A percentile compares a stretch with the other conserved stretches of the same genome.
phyloP scores from a whole-genome alignment of 106 monocot genomes.

The Dendrobium huoshanense region DNA sequence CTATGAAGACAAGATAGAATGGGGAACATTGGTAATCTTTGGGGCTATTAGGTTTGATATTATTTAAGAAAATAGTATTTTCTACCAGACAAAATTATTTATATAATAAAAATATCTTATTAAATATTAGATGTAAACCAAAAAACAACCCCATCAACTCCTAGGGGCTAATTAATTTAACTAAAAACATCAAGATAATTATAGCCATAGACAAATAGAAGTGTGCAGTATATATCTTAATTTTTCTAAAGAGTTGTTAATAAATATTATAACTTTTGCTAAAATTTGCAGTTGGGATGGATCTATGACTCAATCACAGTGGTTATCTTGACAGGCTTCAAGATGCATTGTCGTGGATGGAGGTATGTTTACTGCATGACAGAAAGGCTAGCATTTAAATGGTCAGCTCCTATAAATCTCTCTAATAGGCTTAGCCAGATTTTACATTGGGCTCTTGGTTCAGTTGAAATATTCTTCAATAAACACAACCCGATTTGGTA shows the following conservation, averaged over 20 bases:
- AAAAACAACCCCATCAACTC: too few species aligned
- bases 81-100: too few species aligned
- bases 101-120: too few species aligned
- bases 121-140: too few species aligned
- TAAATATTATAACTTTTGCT: background rate
- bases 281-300: constrained; percentile 71
- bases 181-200: too few species aligned
- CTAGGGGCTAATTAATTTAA: too few species aligned
- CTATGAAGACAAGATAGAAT: constrained; percentile 92
- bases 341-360: constrained; percentile 99
- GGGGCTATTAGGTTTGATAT: background rate
- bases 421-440: constrained; percentile 91
- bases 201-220: too few species aligned
- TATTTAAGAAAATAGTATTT: background rate
- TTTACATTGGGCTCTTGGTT: constrained; percentile 90
- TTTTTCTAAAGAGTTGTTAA: too few species aligned
- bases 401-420: constrained; percentile 87
- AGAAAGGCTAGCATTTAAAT: constrained; percentile 83
- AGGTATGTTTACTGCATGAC: constrained; percentile 92
- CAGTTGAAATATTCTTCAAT: constrained; percentile 98
- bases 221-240: too few species aligned
- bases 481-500: constrained; percentile 82
- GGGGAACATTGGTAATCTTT: constrained; percentile 76
- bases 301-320: constrained; percentile 95
- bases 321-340: constrained; percentile 89